phyloP scores from a whole-genome alignment of 345 rosid genomes.

The Adansonia digitata region DNA sequence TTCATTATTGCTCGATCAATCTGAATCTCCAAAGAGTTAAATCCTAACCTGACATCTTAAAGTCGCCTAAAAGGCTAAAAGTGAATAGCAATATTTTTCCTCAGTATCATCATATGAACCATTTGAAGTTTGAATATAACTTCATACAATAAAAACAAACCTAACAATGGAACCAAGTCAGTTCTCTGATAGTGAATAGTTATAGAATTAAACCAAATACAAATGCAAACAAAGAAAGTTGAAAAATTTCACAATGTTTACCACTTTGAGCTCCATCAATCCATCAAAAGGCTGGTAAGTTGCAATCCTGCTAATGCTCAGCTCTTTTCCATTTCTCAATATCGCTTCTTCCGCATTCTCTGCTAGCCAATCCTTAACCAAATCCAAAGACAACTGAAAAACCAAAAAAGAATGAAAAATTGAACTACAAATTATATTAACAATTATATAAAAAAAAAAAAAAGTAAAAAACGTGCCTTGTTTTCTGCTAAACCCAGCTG shows the following conservation, averaged over 20 bases:
- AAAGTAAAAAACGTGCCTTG: slow-evolving; percentile 30
- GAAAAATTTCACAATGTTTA: slow-evolving; percentile 15
- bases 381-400: slow-evolving; percentile 44
- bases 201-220: not conserved
- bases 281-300: slow-evolving; percentile 69
- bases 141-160: not conserved
- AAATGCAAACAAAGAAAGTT: not conserved
- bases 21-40: not conserved
- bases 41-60: not conserved
- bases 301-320: slow-evolving; percentile 55
- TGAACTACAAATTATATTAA: not conserved
- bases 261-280: slow-evolving; percentile 70
- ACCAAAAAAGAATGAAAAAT: slow-evolving; percentile 5
- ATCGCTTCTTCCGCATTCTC: slow-evolving; percentile 54
- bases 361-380: slow-evolving; percentile 50
- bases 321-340: slow-evolving; percentile 33
- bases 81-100: not conserved
- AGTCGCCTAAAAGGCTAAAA: not conserved
- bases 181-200: not conserved
- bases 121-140: not conserved
- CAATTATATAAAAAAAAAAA: not conserved
- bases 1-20: not conserved
- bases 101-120: not conserved
- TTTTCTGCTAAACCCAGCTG: slow-evolving; percentile 70
- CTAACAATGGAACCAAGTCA: not conserved